Conservation (phyloP, 148 eudicot species). For the Hydrangea macrophylla region DNA sequence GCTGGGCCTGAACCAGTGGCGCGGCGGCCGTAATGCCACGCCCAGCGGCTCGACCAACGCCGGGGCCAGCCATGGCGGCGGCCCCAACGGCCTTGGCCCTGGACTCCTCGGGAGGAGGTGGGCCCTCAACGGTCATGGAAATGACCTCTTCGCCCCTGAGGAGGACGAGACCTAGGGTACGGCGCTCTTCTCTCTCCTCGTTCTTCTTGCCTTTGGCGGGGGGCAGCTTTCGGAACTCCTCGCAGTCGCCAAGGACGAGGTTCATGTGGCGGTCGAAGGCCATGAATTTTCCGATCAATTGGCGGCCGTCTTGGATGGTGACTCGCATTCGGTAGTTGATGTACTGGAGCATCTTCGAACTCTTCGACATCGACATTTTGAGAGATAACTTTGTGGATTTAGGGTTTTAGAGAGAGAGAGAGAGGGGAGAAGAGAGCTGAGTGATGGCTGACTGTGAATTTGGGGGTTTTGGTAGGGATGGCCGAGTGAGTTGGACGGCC, state of each 20-base stretch:
- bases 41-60: conserved; percentile 80
- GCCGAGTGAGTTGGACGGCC: too few relatives aligned
- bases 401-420: not conserved
- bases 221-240: conserved; percentile 84
- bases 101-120: conserved; percentile 88
- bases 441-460: too few relatives aligned
- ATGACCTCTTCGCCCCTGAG: conserved; percentile 91
- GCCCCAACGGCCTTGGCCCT: conserved; percentile 53
- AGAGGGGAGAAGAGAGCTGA: too few relatives aligned
- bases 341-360: conserved; percentile 94
- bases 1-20: conserved; percentile 63
- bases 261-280: conserved; percentile 99
- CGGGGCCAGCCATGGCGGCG: conserved; percentile 57
- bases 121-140: conserved; percentile 96
- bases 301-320: conserved; percentile 91
- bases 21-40: conserved; percentile 70
- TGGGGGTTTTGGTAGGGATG: too few relatives aligned
- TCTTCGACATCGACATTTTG: conserved; percentile 94
- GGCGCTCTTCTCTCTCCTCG: conserved; percentile 66
- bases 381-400: not conserved
- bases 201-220: conserved; percentile 58
- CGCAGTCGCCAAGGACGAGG: conserved; percentile 93
- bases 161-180: conserved; percentile 86
- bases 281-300: conserved; percentile 87
- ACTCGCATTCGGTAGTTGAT: conserved; percentile 96